These are phyloP conservation scores for Friedmanniomyces simplex DNA, from an alignment of 495 filamentous ascomycete genomes.

Conservation along the genomic window DNA sequence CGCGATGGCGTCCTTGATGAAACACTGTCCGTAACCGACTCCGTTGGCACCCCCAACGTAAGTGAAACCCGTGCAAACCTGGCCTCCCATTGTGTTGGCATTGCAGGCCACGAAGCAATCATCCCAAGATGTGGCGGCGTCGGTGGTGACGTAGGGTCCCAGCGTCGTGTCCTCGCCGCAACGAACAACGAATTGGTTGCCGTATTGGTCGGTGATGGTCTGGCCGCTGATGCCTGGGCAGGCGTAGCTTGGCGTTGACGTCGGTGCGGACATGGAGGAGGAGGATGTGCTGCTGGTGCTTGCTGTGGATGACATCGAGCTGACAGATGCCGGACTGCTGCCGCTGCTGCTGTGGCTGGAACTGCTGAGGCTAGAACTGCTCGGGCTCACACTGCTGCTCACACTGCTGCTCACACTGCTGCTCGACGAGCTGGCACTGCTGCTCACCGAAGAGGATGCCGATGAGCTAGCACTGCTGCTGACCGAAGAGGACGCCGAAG, in stretches of 20 bases:
- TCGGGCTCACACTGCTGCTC: neutral
- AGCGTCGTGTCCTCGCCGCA: neutral
- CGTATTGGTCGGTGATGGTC: neutral
- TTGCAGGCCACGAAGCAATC: neutral
- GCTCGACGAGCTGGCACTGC: neutral
- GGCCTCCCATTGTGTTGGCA: neutral
- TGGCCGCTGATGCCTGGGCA: neutral
- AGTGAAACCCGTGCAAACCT: neutral
- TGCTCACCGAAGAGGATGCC: neutral
- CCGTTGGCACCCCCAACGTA: neutral
- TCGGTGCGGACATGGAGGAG: neutral
- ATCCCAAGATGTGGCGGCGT: neutral
- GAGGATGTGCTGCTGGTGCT: conserved; percentile 3
- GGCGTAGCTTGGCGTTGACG: neutral
- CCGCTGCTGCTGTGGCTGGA: neutral
- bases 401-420: too few species aligned
- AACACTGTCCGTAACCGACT: neutral
- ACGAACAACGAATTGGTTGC: neutral
- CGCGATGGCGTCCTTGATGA: neutral
- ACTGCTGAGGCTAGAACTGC: neutral
- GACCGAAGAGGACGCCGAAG: too few species aligned
- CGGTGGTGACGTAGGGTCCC: neutral
- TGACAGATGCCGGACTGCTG: neutral
- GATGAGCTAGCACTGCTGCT: neutral
- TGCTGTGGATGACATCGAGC: neutral